Evolutionary conservation across 1,284 basidiomycete genomes (phyloP).

Genomic region (Mycena sp.): DNA sequence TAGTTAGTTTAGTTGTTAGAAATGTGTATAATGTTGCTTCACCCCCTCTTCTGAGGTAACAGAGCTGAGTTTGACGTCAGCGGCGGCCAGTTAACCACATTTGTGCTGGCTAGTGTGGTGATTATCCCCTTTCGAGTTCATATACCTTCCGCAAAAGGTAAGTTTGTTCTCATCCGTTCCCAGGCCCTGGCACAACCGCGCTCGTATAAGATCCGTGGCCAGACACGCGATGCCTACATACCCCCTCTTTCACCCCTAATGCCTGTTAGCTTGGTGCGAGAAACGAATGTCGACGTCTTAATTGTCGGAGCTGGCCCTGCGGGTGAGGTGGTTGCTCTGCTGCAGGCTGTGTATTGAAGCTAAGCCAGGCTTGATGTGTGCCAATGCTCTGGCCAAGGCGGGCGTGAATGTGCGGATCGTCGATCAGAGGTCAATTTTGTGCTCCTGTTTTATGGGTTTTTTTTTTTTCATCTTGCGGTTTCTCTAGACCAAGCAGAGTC

Average conservation of each 20-base stretch:
- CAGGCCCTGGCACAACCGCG: conserved; percentile 14
- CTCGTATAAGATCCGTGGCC: conserved; percentile 2
- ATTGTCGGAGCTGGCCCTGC: conserved; percentile 64
- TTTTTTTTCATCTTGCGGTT: conserved; percentile 2
- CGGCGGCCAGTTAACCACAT: background rate
- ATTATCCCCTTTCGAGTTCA: background rate
- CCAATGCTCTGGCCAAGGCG: conserved; percentile 67
- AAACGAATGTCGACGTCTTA: conserved; percentile 61
- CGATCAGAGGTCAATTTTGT: conserved; percentile 64
- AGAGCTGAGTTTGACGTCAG: too few species aligned
- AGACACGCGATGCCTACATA: background rate
- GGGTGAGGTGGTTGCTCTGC: conserved; percentile 36
- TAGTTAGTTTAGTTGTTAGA: conserved; percentile 19
- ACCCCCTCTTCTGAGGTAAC: too few species aligned
- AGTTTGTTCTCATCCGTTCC: conserved; percentile 1
- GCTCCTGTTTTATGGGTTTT: background rate
- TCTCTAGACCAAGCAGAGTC: conserved; percentile 61
- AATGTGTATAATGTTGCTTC: background rate
- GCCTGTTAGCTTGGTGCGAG: conserved; percentile 39
- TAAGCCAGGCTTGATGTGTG: conserved; percentile 61
- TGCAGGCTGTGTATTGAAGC: too few species aligned
- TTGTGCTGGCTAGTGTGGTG: background rate
- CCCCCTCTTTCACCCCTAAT: conserved; percentile 22
- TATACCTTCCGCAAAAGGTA: background rate
- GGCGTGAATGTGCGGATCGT: conserved; percentile 72